Evolutionary conservation across 306 rosid genomes (phyloP).

Genomic region (Morella rubra): DNA sequence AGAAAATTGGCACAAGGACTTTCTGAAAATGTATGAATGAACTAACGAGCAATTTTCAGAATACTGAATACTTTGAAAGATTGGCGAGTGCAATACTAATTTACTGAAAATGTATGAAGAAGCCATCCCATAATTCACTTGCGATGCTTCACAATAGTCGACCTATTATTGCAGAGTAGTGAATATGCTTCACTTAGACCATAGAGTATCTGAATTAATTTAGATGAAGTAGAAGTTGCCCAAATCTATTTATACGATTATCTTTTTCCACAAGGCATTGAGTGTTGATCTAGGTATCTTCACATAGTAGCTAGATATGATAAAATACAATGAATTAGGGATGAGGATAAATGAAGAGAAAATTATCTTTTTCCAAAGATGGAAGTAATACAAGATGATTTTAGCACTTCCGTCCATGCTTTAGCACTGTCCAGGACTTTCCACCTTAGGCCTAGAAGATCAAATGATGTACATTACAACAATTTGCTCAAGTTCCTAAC

Average conservation of each 20-base stretch:
- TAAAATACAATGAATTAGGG: background rate
- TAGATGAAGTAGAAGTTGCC: too few species aligned
- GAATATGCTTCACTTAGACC: too few species aligned
- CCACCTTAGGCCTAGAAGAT: background rate
- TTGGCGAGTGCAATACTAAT: too few species aligned
- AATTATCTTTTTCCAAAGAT: too few species aligned
- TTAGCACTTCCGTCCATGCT: too few species aligned
- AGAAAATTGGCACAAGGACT: background rate
- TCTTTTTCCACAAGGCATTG: background rate
- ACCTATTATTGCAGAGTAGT: too few species aligned
- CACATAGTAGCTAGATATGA: background rate
- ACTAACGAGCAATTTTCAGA: too few species aligned
- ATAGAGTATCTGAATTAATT: too few species aligned
- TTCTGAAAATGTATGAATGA: background rate
- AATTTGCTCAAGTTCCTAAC: background rate
- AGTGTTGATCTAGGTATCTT: background rate
- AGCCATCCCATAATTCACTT: too few species aligned
- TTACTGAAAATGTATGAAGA: too few species aligned
- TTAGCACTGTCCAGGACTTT: background rate
- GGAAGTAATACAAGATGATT: background rate
- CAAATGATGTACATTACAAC: background rate
- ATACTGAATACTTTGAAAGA: too few species aligned
- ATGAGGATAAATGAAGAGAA: background rate
- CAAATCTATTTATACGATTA: background rate
- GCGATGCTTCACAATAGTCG: too few species aligned